Percentiles rank a stretch among this genome's conserved stretches.
Conservation (phyloP, 2,329 filamentous ascomycete genomes). For the Aspergillus intermedius region DNA sequence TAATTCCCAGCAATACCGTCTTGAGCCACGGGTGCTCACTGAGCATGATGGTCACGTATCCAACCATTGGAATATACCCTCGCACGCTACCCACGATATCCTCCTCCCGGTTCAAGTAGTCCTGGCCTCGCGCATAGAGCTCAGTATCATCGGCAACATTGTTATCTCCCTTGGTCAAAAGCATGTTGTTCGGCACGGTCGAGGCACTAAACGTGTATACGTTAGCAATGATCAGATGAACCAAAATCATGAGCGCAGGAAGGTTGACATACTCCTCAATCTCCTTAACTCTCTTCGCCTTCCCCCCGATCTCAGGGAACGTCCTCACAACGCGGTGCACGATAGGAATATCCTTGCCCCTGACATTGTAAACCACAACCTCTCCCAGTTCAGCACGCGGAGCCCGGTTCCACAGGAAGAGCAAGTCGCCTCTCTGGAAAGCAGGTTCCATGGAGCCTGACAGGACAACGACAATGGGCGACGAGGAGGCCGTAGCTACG, state of each 20-base stretch:
- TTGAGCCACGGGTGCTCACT: slow-evolving; percentile 97
- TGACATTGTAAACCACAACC: slow-evolving; percentile 75
- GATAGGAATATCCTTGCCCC: slow-evolving; percentile 93
- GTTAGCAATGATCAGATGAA: not conserved
- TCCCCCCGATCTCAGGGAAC: slow-evolving; percentile 44
- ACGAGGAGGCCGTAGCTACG: slow-evolving; percentile 66
- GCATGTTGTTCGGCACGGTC: slow-evolving; percentile 39
- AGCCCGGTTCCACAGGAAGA: slow-evolving; percentile 59
- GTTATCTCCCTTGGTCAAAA: slow-evolving; percentile 97
- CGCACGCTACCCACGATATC: slow-evolving; percentile 92
- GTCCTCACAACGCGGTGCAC: slow-evolving; percentile 83
- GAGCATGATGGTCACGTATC: slow-evolving; percentile 92
- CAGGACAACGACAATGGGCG: slow-evolving; percentile 60
- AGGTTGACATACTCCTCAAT: slow-evolving; percentile 20
- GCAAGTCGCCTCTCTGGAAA: slow-evolving; percentile 57
- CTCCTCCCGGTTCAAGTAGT: slow-evolving; percentile 69
- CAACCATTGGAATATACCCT: slow-evolving; percentile 87
- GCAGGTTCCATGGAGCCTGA: slow-evolving; percentile 64
- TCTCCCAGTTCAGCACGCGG: slow-evolving; percentile 62
- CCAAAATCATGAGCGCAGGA: not conserved
- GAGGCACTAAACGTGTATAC: slow-evolving; percentile 4
- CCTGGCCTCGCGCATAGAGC: slow-evolving; percentile 77
- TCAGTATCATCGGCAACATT: slow-evolving; percentile 91
- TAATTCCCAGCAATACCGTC: slow-evolving; percentile 86
- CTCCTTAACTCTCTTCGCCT: slow-evolving; percentile 30